Percentiles rank a stretch among this genome's conserved stretches.
Conservation (phyloP, 805 yeast genomes). For the Wickerhamiella sergipiensis region DNA sequence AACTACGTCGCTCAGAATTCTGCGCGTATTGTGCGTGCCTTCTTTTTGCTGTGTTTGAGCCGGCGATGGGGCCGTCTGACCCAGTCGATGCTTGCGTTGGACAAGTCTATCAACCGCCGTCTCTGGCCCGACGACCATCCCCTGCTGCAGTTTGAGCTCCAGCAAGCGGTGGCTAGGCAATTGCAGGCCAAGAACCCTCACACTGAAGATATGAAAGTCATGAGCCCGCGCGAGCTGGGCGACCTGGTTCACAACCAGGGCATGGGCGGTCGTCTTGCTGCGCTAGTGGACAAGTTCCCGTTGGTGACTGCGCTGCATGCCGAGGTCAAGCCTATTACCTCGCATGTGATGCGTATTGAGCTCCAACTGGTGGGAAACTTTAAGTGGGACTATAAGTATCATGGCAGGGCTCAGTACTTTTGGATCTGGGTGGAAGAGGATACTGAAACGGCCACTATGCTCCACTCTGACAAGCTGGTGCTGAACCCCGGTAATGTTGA, state of each 20-base stretch:
- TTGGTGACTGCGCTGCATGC: slow-evolving; percentile 49
- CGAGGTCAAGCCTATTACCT: slow-evolving; percentile 79
- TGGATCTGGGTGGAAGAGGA: slow-evolving; percentile 85
- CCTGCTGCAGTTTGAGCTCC: slow-evolving; percentile 63
- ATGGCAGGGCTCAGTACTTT: slow-evolving; percentile 73
- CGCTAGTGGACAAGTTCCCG: slow-evolving; percentile 61
- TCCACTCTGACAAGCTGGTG: slow-evolving; percentile 74
- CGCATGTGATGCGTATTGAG: slow-evolving; percentile 72
- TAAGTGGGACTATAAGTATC: slow-evolving; percentile 68
- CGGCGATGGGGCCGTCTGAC: slow-evolving; percentile 84
- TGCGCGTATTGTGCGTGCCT: slow-evolving; percentile 82
- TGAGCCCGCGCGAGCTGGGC: slow-evolving; percentile 67
- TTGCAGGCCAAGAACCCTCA: slow-evolving; percentile 36
- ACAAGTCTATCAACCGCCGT: slow-evolving; percentile 74
- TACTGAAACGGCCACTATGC: slow-evolving; percentile 52
- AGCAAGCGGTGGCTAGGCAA: slow-evolving; percentile 35
- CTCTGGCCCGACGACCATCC: slow-evolving; percentile 91
- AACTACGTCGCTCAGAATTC: slow-evolving; percentile 93
- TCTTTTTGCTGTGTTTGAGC: slow-evolving; percentile 74
- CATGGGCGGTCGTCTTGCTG: slow-evolving; percentile 52
- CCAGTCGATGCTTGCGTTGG: slow-evolving; percentile 58
- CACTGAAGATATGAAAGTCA: slow-evolving; percentile 59
- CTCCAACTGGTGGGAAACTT: slow-evolving; percentile 61
- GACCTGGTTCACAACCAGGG: slow-evolving; percentile 74
- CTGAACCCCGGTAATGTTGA: slow-evolving; percentile 44